Conservation (phyloP, 1,284 basidiomycete species). For the Moniliophthora roreri region DNA sequence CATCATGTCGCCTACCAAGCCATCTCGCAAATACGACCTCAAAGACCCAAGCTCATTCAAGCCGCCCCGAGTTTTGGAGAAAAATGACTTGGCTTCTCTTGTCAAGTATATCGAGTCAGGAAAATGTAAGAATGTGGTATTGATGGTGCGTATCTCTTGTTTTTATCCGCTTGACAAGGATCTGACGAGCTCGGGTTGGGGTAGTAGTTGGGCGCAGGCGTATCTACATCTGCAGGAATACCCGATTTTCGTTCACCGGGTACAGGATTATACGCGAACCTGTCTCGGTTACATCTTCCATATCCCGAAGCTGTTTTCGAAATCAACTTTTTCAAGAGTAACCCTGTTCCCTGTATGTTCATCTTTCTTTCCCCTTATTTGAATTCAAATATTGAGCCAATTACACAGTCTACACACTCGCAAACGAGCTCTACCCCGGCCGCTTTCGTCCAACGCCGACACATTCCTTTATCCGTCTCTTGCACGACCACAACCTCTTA, state of each 20-base stretch:
- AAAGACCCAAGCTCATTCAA: too few relatives aligned
- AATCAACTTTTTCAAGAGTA: slow-evolving; percentile 69
- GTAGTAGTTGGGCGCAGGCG: slow-evolving; percentile 34
- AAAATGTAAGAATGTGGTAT: slow-evolving; percentile 62
- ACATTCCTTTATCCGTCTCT: slow-evolving; percentile 87
- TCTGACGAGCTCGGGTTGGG: not conserved
- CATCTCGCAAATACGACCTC: too few relatives aligned
- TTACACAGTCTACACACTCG: slow-evolving; percentile 75
- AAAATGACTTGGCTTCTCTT: slow-evolving; percentile 24
- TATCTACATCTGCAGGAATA: slow-evolving; percentile 40
- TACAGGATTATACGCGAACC: slow-evolving; percentile 54
- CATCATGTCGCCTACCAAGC: too few relatives aligned
- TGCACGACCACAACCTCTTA: slow-evolving; percentile 65
- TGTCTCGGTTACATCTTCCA: slow-evolving; percentile 71
- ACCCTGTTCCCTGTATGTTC: slow-evolving; percentile 70
- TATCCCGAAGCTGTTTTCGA: slow-evolving; percentile 84
- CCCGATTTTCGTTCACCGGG: not conserved
- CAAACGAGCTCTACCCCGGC: slow-evolving; percentile 89
- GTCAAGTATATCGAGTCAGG: slow-evolving; percentile 70
- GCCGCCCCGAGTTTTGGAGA: too few relatives aligned
- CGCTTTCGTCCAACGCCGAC: slow-evolving; percentile 85
- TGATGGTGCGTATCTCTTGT: slow-evolving; percentile 59
- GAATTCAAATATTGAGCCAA: not conserved
- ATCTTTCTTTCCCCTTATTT: slow-evolving; percentile 2
- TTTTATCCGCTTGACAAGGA: not conserved